These are phyloP conservation scores for Morella rubra DNA, from an alignment of 306 rosid species.

Conservation along the genomic window DNA sequence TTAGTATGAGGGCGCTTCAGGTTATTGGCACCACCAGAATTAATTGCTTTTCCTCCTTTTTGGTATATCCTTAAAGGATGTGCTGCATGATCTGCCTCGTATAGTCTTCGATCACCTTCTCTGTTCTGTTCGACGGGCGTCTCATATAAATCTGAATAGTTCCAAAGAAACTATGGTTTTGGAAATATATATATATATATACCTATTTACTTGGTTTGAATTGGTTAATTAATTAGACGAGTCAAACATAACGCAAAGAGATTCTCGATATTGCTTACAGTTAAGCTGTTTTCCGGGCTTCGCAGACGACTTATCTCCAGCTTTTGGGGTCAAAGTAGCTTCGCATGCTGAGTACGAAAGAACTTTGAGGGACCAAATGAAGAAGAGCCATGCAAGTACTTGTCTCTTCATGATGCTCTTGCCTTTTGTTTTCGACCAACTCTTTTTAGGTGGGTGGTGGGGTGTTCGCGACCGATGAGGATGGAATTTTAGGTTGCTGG, in stretches of 20 bases:
- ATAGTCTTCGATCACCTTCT: slow-evolving; percentile 20
- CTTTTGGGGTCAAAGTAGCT: slow-evolving; percentile 15
- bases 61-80: slow-evolving; percentile 10
- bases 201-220: neutral
- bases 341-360: slow-evolving; percentile 29
- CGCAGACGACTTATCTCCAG: slow-evolving; percentile 18
- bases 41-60: slow-evolving; percentile 24
- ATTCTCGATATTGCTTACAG: slow-evolving; percentile 29
- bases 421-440: slow-evolving; percentile 4
- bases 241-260: neutral
- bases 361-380: slow-evolving; percentile 35
- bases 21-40: slow-evolving; percentile 38
- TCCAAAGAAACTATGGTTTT: neutral
- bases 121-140: slow-evolving; percentile 23
- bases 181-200: neutral
- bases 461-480: slow-evolving; percentile 4
- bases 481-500: neutral
- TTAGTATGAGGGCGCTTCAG: slow-evolving; percentile 23
- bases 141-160: slow-evolving; percentile 29
- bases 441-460: neutral
- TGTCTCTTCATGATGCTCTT: slow-evolving; percentile 27
- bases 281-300: slow-evolving; percentile 25
- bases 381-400: slow-evolving; percentile 25
- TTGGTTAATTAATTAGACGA: neutral
- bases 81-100: slow-evolving; percentile 28